Percentiles rank a stretch among this genome's conserved stretches.
phyloP scores from a whole-genome alignment of 257 asterid species.

The Anisodus tanguticus region DNA sequence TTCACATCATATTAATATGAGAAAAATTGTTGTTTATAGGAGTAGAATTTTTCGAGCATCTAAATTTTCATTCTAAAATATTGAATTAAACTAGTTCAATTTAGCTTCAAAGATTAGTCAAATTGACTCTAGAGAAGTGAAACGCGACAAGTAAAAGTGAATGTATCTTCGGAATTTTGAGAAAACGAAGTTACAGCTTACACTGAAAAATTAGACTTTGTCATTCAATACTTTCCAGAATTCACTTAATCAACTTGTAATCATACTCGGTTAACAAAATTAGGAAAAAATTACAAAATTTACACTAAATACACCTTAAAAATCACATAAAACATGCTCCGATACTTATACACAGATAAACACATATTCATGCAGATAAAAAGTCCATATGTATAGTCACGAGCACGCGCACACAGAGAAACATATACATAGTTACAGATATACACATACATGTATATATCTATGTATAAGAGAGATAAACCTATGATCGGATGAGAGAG shows the following conservation, averaged over 20 bases:
- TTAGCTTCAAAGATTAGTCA: too few species aligned
- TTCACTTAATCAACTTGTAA: background rate
- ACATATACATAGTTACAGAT: background rate
- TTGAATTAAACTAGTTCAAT: too few species aligned
- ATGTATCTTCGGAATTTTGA: background rate
- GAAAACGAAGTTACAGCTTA: background rate
- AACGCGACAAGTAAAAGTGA: too few species aligned
- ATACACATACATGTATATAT: background rate
- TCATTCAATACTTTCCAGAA: background rate
- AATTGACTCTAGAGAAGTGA: too few species aligned
- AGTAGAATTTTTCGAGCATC: too few species aligned
- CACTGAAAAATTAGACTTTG: background rate
- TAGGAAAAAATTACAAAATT: background rate
- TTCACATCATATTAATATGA: too few species aligned
- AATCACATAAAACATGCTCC: background rate
- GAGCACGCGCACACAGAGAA: background rate
- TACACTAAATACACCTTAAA: background rate
- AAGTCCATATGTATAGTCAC: slow-evolving; percentile 23
- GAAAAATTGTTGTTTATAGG: too few species aligned
- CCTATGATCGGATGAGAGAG: slow-evolving; percentile 38
- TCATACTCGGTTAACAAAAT: background rate
- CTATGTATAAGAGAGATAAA: slow-evolving; percentile 34
- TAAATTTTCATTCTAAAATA: too few species aligned
- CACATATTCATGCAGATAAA: background rate
- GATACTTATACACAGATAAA: background rate